Evolutionary conservation across 768 basidiomycete genomes (phyloP), one percentile per base, ranked within the genome.

Genomic region (Imleria badia): DNA sequence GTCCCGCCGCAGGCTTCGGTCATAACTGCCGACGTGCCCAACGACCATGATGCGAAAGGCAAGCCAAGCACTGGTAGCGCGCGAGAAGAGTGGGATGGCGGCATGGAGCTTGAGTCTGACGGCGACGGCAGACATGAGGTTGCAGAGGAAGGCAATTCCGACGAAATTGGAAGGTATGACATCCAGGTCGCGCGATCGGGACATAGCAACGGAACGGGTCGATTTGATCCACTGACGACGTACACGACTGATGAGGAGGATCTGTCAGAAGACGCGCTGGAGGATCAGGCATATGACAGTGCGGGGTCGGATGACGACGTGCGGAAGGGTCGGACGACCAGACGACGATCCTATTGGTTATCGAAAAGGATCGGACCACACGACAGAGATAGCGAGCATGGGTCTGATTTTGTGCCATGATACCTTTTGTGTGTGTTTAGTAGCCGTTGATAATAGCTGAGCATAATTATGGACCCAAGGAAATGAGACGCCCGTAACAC

Each of bases 91-190:
- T 76, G 77, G 76, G 67, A 72, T 30, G 72, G 71, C 34, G 77
- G 79, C 15, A 64, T 67, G 54, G 72, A 70, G 3, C 51, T 64
- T 14, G 63, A 62, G 38, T 62, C 65, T 22, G 66, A 61, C 20
- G 63, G 69, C 47, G 64, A 62, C 13, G 60, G 9, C 38, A 30
- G 30, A 42, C 50, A 43, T 3, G 52, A 36, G 5, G 48, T 20
- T 10, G 51, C 6, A 40, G 56, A 56, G 35, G 48, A 56, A 23
- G 56, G 41, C 22, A 68, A 74, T 39, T 69, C 75, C 14, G 79
- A 82, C n/a, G 85, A 83, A 53, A 76, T 73, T 5, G 86, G 86
- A 40, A 78, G 81, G 48, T 86, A 86, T 66, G 72, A 71, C 51
- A 82, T 85, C 52, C 74, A 75, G 45, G 73, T 78, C 13, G 75